These are phyloP conservation scores for Fraxinus latifolia DNA, from an alignment of 305 asterid genomes.

Conservation along the genomic window DNA sequence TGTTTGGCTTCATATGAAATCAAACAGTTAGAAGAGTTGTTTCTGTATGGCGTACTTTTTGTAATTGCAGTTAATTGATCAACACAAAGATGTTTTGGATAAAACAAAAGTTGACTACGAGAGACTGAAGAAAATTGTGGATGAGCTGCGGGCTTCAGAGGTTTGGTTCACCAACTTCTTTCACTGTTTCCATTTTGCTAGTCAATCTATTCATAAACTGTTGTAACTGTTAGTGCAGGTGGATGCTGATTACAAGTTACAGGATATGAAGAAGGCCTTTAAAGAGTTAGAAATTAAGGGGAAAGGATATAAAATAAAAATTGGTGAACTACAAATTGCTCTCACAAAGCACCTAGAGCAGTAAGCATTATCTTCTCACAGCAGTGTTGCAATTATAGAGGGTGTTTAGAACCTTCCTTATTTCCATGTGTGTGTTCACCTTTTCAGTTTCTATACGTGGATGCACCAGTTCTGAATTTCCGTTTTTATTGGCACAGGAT, in stretches of 20 bases:
- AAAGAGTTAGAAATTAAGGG: slow-evolving; percentile 74
- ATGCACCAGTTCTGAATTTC: background rate
- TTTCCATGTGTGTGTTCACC: background rate
- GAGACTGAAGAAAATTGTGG: slow-evolving; percentile 73
- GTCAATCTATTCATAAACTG: slow-evolving; percentile 9
- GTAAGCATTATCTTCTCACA: slow-evolving; percentile 44
- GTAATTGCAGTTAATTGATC: slow-evolving; percentile 58
- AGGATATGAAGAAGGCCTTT: slow-evolving; percentile 70
- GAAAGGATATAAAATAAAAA: slow-evolving; percentile 73
- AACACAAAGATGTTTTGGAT: slow-evolving; percentile 63
- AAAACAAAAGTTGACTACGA: slow-evolving; percentile 79
- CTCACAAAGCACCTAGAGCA: slow-evolving; percentile 82
- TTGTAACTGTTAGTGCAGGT: slow-evolving; percentile 45
- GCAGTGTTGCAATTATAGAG: background rate
- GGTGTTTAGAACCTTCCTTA: background rate
- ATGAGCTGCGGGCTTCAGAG: slow-evolving; percentile 84
- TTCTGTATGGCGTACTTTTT: slow-evolving; percentile 1
- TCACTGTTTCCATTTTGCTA: slow-evolving; percentile 9
- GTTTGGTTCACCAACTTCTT: slow-evolving; percentile 31
- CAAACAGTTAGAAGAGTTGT: background rate
- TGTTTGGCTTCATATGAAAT: background rate
- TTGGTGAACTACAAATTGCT: slow-evolving; percentile 65
- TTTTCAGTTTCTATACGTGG: background rate
- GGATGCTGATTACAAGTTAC: slow-evolving; percentile 92
- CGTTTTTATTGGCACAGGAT: slow-evolving; percentile 45